Conservation (phyloP, 257 asterid genomes). For the Solanum appendiculatum region DNA sequence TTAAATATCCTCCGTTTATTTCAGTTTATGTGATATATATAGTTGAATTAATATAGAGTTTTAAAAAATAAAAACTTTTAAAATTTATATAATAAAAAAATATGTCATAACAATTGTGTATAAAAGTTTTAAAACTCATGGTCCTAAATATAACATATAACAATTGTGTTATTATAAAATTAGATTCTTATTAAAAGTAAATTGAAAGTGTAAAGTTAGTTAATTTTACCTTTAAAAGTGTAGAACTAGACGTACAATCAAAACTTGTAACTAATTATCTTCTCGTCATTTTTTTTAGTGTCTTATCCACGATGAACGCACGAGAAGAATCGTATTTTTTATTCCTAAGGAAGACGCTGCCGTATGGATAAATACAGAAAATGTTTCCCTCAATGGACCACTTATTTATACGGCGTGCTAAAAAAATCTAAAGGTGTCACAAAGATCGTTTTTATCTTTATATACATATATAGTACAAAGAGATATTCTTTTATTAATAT, state of each 20-base stretch:
- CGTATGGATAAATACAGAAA: not conserved
- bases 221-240: not conserved
- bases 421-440: not conserved
- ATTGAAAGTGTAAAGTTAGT: not conserved
- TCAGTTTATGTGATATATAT: too few relatives aligned
- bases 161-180: not conserved
- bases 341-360: not conserved
- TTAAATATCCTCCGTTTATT: too few relatives aligned
- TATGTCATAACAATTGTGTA: too few relatives aligned
- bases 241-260: not conserved
- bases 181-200: not conserved
- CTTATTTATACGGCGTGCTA: not conserved
- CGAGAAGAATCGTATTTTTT: not conserved
- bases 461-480: not conserved
- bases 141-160: not conserved
- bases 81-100: too few relatives aligned
- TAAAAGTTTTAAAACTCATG: too few relatives aligned
- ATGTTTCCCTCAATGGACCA: not conserved
- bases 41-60: too few relatives aligned
- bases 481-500: not conserved
- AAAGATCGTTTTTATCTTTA: not conserved
- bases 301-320: not conserved
- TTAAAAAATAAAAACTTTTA: too few relatives aligned
- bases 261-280: not conserved
- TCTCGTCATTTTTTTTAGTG: accelerated